Percentiles rank a stretch among this genome's conserved stretches.
Conservation (phyloP, 495 filamentous ascomycete species). For the Cairneyella variabilis region DNA sequence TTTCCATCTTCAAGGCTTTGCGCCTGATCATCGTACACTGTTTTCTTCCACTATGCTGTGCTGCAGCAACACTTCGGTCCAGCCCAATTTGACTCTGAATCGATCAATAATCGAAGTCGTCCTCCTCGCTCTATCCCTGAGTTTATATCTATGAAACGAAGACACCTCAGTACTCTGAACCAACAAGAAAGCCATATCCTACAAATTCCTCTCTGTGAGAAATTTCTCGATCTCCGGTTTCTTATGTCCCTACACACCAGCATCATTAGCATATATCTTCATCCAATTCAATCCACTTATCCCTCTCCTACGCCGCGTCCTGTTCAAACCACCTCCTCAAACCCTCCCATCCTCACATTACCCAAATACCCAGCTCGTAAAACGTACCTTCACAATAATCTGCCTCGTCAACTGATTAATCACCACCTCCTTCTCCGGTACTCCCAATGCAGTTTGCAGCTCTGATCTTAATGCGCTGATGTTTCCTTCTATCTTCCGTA, state of each 20-base stretch:
- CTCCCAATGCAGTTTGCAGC: conserved; percentile 37
- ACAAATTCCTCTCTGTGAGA: conserved; percentile 25
- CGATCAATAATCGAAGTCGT: too few species aligned
- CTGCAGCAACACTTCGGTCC: too few species aligned
- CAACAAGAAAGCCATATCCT: too few species aligned
- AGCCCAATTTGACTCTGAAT: too few species aligned
- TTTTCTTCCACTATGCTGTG: too few species aligned
- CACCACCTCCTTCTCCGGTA: conserved; percentile 41
- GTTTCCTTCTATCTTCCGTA: conserved; percentile 79
- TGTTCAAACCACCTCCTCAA: background rate
- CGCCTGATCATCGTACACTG: too few species aligned
- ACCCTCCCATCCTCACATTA: background rate
- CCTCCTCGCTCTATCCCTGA: too few species aligned
- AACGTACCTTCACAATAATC: conserved; percentile 58
- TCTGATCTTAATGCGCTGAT: conserved; percentile 47
- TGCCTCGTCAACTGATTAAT: conserved; percentile 61
- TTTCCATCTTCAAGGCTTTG: too few species aligned
- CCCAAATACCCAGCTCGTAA: background rate
- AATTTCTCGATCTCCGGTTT: conserved; percentile 32
- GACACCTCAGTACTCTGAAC: too few species aligned
- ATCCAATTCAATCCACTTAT: background rate
- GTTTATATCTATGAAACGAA: too few species aligned
- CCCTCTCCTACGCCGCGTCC: background rate
- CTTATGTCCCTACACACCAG: conserved; percentile 24
- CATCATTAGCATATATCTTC: background rate